These are phyloP conservation scores for Arabis hirsuta DNA, from an alignment of 345 rosid genomes.

Conservation along the genomic window DNA sequence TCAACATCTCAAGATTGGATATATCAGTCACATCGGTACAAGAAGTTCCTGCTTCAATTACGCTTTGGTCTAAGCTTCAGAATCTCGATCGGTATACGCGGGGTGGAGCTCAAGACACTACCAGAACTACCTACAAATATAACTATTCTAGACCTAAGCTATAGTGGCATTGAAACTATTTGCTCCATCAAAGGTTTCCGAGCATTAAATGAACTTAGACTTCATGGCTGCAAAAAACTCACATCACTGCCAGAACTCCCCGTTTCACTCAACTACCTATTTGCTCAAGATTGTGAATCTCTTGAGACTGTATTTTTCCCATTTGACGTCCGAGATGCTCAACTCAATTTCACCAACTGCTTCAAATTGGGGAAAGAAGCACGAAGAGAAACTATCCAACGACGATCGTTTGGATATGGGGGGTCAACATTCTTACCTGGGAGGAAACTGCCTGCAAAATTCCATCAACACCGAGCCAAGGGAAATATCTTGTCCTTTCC, in stretches of 20 bases:
- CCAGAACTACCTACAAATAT: too few relatives aligned
- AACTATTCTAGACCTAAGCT: too few relatives aligned
- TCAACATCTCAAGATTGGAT: not conserved
- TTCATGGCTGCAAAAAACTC: not conserved
- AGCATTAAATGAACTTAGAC: too few relatives aligned
- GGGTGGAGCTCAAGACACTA: too few relatives aligned
- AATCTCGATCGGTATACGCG: too few relatives aligned
- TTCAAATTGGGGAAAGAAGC: not conserved
- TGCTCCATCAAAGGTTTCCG: too few relatives aligned
- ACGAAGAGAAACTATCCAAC: not conserved
- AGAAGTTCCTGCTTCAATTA: too few relatives aligned
- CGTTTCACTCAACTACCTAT: not conserved
- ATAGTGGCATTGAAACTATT: too few relatives aligned
- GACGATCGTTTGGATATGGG: not conserved
- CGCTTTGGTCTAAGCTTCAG: too few relatives aligned
- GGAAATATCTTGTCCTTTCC: not conserved
- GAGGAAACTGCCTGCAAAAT: not conserved
- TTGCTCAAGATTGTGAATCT: not conserved
- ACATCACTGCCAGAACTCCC: constrained; percentile 24
- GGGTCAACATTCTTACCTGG: not conserved
- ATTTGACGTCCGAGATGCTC: not conserved
- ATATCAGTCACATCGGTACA: too few relatives aligned
- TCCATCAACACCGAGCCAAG: not conserved
- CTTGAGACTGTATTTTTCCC: not conserved
- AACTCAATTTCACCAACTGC: not conserved